Conservation (phyloP, 2,329 filamentous ascomycete species). For the Lecanicillium sp. region DNA sequence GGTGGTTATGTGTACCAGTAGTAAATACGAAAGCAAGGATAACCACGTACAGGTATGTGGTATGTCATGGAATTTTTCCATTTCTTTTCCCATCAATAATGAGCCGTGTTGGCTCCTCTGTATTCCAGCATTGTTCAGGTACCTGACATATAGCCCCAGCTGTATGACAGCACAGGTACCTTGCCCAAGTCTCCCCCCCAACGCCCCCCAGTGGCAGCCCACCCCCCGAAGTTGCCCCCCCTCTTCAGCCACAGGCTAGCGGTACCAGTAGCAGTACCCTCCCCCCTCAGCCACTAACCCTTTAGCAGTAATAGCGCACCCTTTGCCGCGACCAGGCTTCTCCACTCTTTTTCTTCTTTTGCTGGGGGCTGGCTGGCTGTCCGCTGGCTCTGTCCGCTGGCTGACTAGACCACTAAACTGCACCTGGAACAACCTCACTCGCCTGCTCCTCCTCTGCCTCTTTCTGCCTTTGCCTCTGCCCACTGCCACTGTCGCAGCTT, state of each 20-base stretch:
- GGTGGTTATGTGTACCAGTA: no score
- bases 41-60: no score
- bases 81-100: no score
- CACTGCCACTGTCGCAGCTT: constrained; percentile 19
- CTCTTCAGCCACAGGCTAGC: not conserved
- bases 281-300: constrained; percentile 6
- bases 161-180: no score
- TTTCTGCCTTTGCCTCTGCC: constrained; percentile 7
- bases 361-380: not conserved
- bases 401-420: not conserved
- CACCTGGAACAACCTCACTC: not conserved
- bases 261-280: not conserved
- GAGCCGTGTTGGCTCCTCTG: no score
- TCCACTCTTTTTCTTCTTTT: not conserved
- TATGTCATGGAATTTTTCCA: no score
- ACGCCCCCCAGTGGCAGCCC: not conserved
- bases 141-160: no score
- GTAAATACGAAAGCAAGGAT: no score
- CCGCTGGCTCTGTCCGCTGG: no score
- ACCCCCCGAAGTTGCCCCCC: not conserved
- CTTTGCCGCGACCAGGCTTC: not conserved
- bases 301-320: constrained; percentile 2
- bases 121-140: no score
- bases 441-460: not conserved
- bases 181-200: no score